A percentile compares a stretch with the other conserved stretches of the same genome.
Conservation (phyloP, 768 basidiomycete genomes). For the Lactifluus pinguis region DNA sequence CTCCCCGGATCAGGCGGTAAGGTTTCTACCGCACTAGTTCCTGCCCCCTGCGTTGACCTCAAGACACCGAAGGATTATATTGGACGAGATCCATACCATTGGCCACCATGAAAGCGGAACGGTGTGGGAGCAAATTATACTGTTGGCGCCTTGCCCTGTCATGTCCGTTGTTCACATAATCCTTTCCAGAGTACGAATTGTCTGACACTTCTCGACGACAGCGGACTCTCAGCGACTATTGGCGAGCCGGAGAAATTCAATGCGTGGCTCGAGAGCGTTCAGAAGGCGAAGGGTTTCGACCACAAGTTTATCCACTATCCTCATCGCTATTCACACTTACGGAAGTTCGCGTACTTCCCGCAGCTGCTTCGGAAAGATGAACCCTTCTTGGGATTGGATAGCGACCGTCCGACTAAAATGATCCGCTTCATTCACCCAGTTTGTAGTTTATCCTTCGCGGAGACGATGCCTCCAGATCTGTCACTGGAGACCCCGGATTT, state of each 20-base stretch:
- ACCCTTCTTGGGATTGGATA: conserved; percentile 32
- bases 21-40: conserved; percentile 1
- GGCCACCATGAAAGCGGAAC: conserved; percentile 61
- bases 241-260: conserved; percentile 59
- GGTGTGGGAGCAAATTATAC: conserved; percentile 68
- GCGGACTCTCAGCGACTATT: conserved; percentile 65
- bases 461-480: conserved; percentile 50
- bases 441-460: conserved; percentile 46
- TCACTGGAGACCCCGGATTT: conserved; percentile 54
- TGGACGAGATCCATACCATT: conserved; percentile 62
- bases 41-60: not conserved
- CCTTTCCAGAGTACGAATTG: not conserved
- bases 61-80: conserved; percentile 41
- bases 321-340: conserved; percentile 64
- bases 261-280: conserved; percentile 53
- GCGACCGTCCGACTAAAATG: conserved; percentile 30
- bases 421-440: conserved; percentile 57
- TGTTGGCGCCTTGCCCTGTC: conserved; percentile 61
- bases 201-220: conserved; percentile 21
- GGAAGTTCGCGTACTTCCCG: conserved; percentile 52
- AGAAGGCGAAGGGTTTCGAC: conserved; percentile 46
- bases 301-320: conserved; percentile 55
- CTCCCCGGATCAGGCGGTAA: conserved; percentile 51
- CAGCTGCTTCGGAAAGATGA: conserved; percentile 21
- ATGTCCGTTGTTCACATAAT: conserved; percentile 37